Percentiles rank a stretch among this genome's conserved stretches.
Conservation (phyloP, 2,329 filamentous ascomycete species). For the Cercospora zeae-maydis region DNA sequence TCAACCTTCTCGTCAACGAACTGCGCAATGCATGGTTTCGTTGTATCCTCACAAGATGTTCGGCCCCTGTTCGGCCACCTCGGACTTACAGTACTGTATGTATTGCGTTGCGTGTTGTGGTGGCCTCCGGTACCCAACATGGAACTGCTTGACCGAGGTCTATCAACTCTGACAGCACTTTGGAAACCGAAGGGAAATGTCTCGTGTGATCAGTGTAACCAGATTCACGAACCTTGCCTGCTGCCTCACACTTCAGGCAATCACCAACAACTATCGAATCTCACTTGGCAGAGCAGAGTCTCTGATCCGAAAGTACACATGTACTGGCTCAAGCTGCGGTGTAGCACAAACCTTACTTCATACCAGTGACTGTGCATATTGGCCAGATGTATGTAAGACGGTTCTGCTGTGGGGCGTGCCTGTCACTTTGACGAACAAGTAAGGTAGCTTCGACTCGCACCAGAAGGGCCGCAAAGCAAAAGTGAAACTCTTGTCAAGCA, state of each 20-base stretch:
- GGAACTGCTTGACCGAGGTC: too few relatives aligned
- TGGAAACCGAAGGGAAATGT: too few relatives aligned
- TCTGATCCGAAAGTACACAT: not conserved
- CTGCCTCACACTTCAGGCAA: too few relatives aligned
- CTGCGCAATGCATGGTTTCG: not conserved
- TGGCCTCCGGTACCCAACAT: too few relatives aligned
- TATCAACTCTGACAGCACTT: too few relatives aligned
- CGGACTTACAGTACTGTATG: too few relatives aligned
- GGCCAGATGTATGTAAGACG: not conserved
- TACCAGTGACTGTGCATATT: not conserved
- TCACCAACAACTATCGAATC: too few relatives aligned
- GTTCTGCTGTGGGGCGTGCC: not conserved
- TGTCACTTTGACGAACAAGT: not conserved
- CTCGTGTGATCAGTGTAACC: too few relatives aligned
- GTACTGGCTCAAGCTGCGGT: not conserved
- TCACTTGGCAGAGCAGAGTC: too few relatives aligned
- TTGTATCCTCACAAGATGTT: not conserved
- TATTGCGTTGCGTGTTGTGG: not conserved
- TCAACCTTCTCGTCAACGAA: not conserved
- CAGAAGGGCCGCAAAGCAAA: not conserved
- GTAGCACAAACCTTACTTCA: not conserved
- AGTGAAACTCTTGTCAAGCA: not conserved
- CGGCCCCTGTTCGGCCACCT: not conserved
- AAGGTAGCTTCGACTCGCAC: not conserved
- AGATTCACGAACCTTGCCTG: too few relatives aligned